Evolutionary conservation across 257 asterid species (phyloP), one percentile per base, ranked within the genome.

Genomic region (Jasminum sambac): DNA sequence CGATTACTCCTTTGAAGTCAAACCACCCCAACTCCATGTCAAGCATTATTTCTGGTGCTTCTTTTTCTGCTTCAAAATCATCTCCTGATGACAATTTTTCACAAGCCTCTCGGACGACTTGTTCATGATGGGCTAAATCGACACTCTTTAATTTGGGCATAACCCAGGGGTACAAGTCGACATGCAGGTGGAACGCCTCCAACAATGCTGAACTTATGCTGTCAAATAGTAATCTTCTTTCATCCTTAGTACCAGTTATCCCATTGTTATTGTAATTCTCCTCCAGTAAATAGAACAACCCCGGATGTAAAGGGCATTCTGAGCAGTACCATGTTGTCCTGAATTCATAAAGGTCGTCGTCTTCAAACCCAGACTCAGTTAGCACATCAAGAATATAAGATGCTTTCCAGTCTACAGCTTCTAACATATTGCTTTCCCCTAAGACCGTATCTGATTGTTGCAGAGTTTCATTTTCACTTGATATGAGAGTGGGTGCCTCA

Each of bases 211-310:
- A 38, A 39, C 25, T 64, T 38, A 64, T 64, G 9, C 62, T 55
- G 62, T 55, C 62, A 55, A 55, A 55, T 21, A 55, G 62, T 2
- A 55, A 55, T 26, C 62, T 55, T 55, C 62, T 55, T 55, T 55
- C 62, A 2, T 55, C 62, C 62, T 26, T 19, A 12, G 23, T 19
- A 55, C 14, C 62, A 55, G 62, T 55, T 11, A 55, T 19, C 26
- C 16, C 62, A 55, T 55, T 76, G 11, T 23, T n/a, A 38, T 23
- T 23, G 69, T 76, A 78, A 69, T 73, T 78, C 73, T 88, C 87
- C 85, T 95, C 98, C 6, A 95, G 89, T 66, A 71, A 67, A 68
- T 83, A 81, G 14, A 89, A 91, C 55, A 91, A 34, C 42, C 81
- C 82, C 48, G 95, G 86, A 23, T 85, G 87, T 58, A 95, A 59